A percentile compares a stretch with the other conserved stretches of the same genome.
These are phyloP conservation scores for Moesziomyces sp. DNA, from an alignment of 1,284 basidiomycete genomes.

Conservation along the genomic window DNA sequence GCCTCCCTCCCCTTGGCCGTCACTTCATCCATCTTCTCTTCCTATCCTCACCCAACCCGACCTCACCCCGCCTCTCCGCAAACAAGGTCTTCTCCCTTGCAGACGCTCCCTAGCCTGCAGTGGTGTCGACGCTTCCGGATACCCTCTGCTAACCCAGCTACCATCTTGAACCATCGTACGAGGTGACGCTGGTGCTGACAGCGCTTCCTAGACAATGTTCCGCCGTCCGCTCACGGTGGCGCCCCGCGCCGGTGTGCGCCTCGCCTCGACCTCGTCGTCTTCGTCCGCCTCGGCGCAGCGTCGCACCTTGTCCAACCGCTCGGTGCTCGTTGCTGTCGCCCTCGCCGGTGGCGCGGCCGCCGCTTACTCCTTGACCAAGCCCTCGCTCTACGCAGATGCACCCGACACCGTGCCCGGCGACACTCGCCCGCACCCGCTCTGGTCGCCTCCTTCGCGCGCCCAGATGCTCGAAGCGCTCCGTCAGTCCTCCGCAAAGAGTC, in stretches of 20 bases:
- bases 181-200: not conserved
- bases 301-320: constrained; percentile 23
- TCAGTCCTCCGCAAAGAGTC: constrained; percentile 52
- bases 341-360: constrained; percentile 42
- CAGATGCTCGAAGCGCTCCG: constrained; percentile 67
- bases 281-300: constrained; percentile 21
- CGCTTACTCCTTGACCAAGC: constrained; percentile 24
- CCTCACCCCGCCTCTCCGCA: too few relatives aligned
- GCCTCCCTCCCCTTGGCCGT: too few relatives aligned
- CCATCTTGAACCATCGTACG: not conserved
- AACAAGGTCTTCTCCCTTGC: too few relatives aligned
- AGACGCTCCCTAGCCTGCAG: not conserved
- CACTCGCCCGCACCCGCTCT: constrained; percentile 60
- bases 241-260: constrained; percentile 37
- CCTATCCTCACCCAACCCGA: too few relatives aligned
- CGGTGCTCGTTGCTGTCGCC: constrained; percentile 25
- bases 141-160: too few relatives aligned
- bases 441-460: constrained; percentile 64
- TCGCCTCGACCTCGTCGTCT: constrained; percentile 39
- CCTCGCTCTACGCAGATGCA: constrained; percentile 40
- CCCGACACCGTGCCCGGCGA: constrained; percentile 52
- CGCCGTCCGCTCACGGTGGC: constrained; percentile 30
- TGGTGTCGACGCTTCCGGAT: not conserved
- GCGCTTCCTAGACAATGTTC: constrained; percentile 28
- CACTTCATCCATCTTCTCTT: too few relatives aligned